phyloP scores from a whole-genome alignment of 495 filamentous ascomycete species.

The Hypomontagnella monticulosa region DNA sequence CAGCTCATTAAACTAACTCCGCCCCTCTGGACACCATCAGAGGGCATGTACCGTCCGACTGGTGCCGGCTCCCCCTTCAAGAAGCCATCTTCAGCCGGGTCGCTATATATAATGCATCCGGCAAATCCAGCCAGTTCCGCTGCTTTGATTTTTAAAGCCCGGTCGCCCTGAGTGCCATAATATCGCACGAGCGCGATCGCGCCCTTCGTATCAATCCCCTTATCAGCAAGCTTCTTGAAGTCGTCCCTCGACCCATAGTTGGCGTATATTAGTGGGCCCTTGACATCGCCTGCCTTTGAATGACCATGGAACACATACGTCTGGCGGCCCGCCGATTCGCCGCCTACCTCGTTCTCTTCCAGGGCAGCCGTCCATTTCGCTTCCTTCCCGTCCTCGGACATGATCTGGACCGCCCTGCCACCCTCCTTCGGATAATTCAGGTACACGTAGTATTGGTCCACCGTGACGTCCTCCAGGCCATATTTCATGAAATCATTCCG shows the following conservation, averaged over 20 bases:
- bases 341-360: conserved; percentile 74
- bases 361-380: conserved; percentile 82
- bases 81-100: conserved; percentile 84
- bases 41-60: conserved; percentile 78
- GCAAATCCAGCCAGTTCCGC: conserved; percentile 85
- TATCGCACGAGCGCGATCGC: conserved; percentile 86
- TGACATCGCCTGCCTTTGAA: conserved; percentile 86
- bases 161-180: conserved; percentile 75
- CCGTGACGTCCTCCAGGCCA: conserved; percentile 73
- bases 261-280: conserved; percentile 92
- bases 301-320: conserved; percentile 86
- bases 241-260: conserved; percentile 90
- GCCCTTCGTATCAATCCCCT: conserved; percentile 76
- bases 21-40: conserved; percentile 82
- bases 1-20: conserved; percentile 84
- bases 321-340: conserved; percentile 64
- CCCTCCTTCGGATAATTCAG: conserved; percentile 85
- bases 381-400: conserved; percentile 69
- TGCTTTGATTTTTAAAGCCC: conserved; percentile 85
- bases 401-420: conserved; percentile 82
- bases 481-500: conserved; percentile 74
- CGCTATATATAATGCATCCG: conserved; percentile 91
- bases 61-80: conserved; percentile 73
- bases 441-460: conserved; percentile 86
- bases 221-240: conserved; percentile 74